A percentile compares a stretch with the other conserved stretches of the same genome.
phyloP scores from a whole-genome alignment of 176 grass and related monocot genomes.

The Dactylis glomerata region DNA sequence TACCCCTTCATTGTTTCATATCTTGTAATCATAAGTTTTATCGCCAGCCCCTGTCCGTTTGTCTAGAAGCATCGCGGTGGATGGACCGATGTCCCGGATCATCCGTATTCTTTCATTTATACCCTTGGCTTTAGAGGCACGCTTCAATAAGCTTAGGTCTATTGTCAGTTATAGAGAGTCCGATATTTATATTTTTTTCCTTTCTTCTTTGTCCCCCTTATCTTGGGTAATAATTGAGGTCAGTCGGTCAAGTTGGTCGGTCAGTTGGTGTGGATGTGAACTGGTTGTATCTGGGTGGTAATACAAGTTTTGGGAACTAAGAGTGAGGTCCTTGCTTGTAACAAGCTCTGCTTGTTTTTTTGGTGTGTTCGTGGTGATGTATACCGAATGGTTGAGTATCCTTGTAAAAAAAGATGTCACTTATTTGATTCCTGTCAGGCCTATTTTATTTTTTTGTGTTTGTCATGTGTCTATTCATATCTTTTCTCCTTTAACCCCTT shows the following conservation, averaged over 20 bases:
- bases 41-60: constrained; percentile 2
- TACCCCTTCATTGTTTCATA: constrained; percentile 53
- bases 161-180: constrained; percentile 50
- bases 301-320: constrained; percentile 48
- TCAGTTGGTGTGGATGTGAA: constrained; percentile 31
- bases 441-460: neutral
- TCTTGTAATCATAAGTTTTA: constrained; percentile 54
- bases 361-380: constrained; percentile 14
- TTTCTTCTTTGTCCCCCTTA: neutral
- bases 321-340: constrained; percentile 53
- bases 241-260: neutral
- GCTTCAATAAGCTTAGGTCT: constrained; percentile 52
- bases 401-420: neutral
- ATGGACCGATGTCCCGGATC: constrained; percentile 1
- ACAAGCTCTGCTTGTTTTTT: constrained; percentile 33
- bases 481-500: too few species aligned
- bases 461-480: too few species aligned
- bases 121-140: constrained; percentile 43
- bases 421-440: neutral
- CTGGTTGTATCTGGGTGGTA: constrained; percentile 42
- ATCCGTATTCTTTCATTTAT: constrained; percentile 82
- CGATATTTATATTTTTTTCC: constrained; percentile 12
- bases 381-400: neutral
- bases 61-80: constrained; percentile 36
- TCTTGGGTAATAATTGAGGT: constrained; percentile 49